Percentiles rank a stretch among this genome's conserved stretches.
phyloP scores from a whole-genome alignment of 2,329 filamentous ascomycete species.

The Penicillium italicum region DNA sequence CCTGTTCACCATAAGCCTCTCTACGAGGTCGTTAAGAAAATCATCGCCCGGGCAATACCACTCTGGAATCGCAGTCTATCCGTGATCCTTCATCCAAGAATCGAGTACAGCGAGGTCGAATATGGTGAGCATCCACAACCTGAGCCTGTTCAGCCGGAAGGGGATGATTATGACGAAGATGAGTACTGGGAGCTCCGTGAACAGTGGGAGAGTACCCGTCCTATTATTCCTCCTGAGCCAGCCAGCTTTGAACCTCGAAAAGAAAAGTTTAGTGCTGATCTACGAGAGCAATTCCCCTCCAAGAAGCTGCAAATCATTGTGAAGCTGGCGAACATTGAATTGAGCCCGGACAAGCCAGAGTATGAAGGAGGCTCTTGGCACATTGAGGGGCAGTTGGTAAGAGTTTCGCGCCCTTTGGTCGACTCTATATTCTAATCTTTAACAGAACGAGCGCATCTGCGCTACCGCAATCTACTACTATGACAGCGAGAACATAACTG shows the following conservation, averaged over 20 bases:
- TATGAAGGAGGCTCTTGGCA: slow-evolving; percentile 19
- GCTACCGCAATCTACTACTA: slow-evolving; percentile 65
- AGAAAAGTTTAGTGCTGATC: slow-evolving; percentile 2
- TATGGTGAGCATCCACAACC: slow-evolving; percentile 11
- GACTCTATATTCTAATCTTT: slow-evolving; percentile 46
- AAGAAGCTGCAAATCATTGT: slow-evolving; percentile 33
- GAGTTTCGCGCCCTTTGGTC: neutral
- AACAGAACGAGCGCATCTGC: slow-evolving; percentile 60
- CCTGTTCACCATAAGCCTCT: slow-evolving; percentile 32
- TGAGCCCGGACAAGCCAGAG: slow-evolving; percentile 14
- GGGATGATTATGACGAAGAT: neutral
- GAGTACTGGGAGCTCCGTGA: neutral
- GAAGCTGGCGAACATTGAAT: slow-evolving; percentile 19
- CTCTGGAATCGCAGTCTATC: slow-evolving; percentile 44
- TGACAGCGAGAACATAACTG: slow-evolving; percentile 59
- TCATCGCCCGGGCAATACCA: slow-evolving; percentile 42
- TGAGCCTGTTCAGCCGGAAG: neutral
- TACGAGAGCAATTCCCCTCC: slow-evolving; percentile 29
- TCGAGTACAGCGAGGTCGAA: slow-evolving; percentile 7
- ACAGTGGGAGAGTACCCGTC: neutral
- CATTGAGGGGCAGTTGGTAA: slow-evolving; percentile 20
- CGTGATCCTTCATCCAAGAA: slow-evolving; percentile 4
- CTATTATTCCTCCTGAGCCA: neutral
- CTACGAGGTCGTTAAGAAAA: slow-evolving; percentile 37
- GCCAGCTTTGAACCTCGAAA: neutral